phyloP scores from a whole-genome alignment of 1,284 basidiomycete genomes.

The Abortiporus biennis region DNA sequence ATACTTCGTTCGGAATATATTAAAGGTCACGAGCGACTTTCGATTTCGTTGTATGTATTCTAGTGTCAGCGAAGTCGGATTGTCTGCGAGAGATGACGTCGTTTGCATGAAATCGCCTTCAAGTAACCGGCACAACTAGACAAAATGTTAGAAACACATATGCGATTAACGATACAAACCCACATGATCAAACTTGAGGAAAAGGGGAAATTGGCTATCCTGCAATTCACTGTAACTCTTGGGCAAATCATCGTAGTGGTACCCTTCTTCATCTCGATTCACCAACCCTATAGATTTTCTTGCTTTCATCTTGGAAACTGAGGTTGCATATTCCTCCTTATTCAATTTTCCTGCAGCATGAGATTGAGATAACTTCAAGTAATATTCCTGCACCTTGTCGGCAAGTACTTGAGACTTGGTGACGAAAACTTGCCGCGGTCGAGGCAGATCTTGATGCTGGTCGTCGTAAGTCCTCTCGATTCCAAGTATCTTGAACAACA shows the following conservation, averaged over 20 bases:
- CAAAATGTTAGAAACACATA: slow-evolving; percentile 6
- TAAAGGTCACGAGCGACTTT: slow-evolving; percentile 30
- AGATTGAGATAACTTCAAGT: slow-evolving; percentile 44
- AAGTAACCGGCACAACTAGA: slow-evolving; percentile 16
- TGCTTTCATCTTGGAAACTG: neutral
- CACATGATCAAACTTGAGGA: slow-evolving; percentile 53
- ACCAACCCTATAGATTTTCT: neutral
- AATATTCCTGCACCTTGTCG: slow-evolving; percentile 65
- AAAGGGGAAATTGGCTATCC: slow-evolving; percentile 58
- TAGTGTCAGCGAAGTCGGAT: neutral
- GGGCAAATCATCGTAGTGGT: slow-evolving; percentile 36
- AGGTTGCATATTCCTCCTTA: neutral
- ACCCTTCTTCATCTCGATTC: neutral
- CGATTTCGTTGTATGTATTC: neutral
- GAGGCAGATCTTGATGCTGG: slow-evolving; percentile 19
- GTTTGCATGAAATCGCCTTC: slow-evolving; percentile 13
- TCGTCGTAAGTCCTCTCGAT: slow-evolving; percentile 46
- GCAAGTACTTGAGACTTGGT: slow-evolving; percentile 65
- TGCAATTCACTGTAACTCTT: slow-evolving; percentile 42
- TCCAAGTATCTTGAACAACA: slow-evolving; percentile 69
- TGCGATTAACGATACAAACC: slow-evolving; percentile 11
- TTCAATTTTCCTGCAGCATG: slow-evolving; percentile 29
- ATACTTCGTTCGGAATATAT: slow-evolving; percentile 38
- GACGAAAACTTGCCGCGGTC: slow-evolving; percentile 59
- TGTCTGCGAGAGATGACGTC: neutral